Conservation (phyloP, 2,329 filamentous ascomycete species). For the Aspergillus aculeatinus region DNA sequence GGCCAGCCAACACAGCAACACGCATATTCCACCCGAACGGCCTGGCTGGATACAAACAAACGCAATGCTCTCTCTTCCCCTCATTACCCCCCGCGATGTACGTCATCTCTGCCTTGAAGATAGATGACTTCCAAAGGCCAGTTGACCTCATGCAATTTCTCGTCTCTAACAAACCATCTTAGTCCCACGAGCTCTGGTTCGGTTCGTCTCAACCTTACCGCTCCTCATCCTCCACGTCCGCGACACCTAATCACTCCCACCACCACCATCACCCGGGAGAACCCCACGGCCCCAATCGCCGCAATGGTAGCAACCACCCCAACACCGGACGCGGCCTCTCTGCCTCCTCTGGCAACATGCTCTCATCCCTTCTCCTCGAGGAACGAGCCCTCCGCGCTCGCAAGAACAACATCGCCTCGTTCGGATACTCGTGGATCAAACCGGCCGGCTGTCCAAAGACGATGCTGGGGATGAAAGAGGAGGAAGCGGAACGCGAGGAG, state of each 20-base stretch:
- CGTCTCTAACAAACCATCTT: not conserved
- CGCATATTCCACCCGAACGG: not conserved
- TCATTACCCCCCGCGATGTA: constrained; percentile 70
- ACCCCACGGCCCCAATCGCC: constrained; percentile 9
- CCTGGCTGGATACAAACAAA: not conserved
- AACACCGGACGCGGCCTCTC: constrained; percentile 43
- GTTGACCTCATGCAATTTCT: no score
- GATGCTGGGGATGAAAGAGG: constrained; percentile 83
- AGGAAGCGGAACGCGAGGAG: constrained; percentile 84
- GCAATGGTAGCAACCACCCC: constrained; percentile 11
- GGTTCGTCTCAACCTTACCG: constrained; percentile 58
- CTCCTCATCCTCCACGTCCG: constrained; percentile 33
- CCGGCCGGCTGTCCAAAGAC: constrained; percentile 88
- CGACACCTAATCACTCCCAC: constrained; percentile 30
- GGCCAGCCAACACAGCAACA: not conserved
- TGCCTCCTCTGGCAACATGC: constrained; percentile 58
- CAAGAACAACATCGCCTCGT: constrained; percentile 78
- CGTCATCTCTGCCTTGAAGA: constrained; percentile 25
- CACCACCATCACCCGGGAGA: constrained; percentile 16
- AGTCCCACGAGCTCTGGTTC: constrained; percentile 76
- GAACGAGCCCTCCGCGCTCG: constrained; percentile 75
- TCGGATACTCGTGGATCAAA: constrained; percentile 85
- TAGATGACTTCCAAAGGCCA: no score
- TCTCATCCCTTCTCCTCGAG: constrained; percentile 71
- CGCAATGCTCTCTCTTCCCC: constrained; percentile 62